Evolutionary conservation across 176 grass and related monocot genomes (phyloP), one percentile per base, ranked within the genome.

Genomic region (Elymus sibiricus): DNA sequence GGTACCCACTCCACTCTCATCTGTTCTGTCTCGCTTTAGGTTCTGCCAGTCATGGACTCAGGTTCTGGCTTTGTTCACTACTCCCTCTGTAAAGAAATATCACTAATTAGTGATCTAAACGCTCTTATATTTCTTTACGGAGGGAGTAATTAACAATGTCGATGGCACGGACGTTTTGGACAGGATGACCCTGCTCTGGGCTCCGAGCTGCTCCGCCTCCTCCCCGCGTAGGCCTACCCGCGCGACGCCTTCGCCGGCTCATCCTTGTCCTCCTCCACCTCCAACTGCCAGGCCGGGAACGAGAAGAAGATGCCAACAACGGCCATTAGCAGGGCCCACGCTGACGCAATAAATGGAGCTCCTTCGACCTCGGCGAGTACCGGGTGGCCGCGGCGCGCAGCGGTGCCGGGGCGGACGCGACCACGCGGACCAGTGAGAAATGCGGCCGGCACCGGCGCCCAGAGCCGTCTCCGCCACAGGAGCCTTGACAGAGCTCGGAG

Each of bases 341-440:
- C 29, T 2, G 29, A 2, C 29, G 29, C 29, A 29, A 29, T 29
- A 29, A 82, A 51, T 83, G 90, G 79, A 90, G 87, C 39, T 93
- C 95, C 9, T 83, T 94, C 12, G 95, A 94, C 83, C 81, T 97
- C 13, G 73, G 35, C 38, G 92, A 95, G 79, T 95, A 92, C 67
- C 80, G 86, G 60, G 92, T 79, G 12, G 77, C 77, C 2, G 35
- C 38, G 86, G 76, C 47, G 63, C 74, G 14, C 80, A 85, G 73
- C 7, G 15, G 74, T 13, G 85, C 82, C 6, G 7, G n/a, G 25
- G 84, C 90, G 17, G 92, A 93, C 34, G 88, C 86, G 68, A 80
- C 92, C 42, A 95, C n/a, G n/a, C 88, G n/a, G n/a, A 21, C 91
- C 91, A 65, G 91, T 11, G 92, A 94, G 13, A 28, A 34, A 6